phyloP scores from a whole-genome alignment of 2,329 filamentous ascomycete species.

The Lizonia empirigonia region DNA sequence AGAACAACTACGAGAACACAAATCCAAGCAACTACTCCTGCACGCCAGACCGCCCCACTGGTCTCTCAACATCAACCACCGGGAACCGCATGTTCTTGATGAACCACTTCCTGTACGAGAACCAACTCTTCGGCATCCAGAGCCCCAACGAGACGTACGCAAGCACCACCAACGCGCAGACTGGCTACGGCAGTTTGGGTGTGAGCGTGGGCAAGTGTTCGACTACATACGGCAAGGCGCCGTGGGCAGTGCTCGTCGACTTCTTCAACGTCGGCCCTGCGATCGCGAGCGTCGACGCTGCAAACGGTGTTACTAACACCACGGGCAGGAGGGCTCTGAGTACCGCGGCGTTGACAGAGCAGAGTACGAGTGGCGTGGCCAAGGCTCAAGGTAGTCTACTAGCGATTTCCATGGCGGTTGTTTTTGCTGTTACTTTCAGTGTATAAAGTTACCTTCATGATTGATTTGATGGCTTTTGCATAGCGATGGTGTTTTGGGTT shows the following conservation, averaged over 20 bases:
- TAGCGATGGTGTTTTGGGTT: constrained; percentile 4
- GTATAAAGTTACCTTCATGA: not conserved
- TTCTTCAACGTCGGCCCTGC: constrained; percentile 77
- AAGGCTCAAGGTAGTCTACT: constrained; percentile 29
- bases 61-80: constrained; percentile 50
- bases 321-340: constrained; percentile 35
- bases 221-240: constrained; percentile 66
- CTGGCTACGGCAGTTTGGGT: constrained; percentile 61
- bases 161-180: constrained; percentile 69
- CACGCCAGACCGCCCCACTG: constrained; percentile 67
- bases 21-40: constrained; percentile 72
- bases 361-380: constrained; percentile 19
- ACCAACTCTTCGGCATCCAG: constrained; percentile 50
- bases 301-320: constrained; percentile 63
- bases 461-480: not conserved
- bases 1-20: constrained; percentile 71
- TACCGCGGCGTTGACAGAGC: constrained; percentile 23
- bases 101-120: constrained; percentile 79
- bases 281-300: constrained; percentile 70
- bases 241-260: constrained; percentile 79
- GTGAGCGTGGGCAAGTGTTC: constrained; percentile 44
- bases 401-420: constrained; percentile 40
- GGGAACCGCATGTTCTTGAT: constrained; percentile 73
- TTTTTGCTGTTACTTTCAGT: constrained; percentile 37
- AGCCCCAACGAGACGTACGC: constrained; percentile 57